Conservation (phyloP, 371 early-diverging fungal genomes). For the Actinomortierella ambigua region DNA sequence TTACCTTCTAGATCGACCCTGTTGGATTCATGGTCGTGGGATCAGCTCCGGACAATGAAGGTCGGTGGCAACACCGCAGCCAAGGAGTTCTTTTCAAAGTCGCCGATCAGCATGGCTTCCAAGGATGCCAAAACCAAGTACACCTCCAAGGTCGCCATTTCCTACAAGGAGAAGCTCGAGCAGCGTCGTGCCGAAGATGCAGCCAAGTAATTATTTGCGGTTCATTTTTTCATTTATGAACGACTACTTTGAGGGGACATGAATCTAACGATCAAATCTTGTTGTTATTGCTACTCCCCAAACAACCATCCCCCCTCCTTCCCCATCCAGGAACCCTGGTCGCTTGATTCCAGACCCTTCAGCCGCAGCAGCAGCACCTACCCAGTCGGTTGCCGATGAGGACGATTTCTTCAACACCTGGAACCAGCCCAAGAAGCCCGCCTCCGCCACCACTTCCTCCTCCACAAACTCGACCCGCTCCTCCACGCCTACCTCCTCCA, state of each 20-base stretch:
- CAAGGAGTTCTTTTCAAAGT: slow-evolving; percentile 78
- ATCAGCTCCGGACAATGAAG: slow-evolving; percentile 94
- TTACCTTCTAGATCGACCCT: slow-evolving; percentile 71
- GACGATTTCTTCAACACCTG: slow-evolving; percentile 50
- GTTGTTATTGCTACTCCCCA: not conserved
- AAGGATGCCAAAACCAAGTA: slow-evolving; percentile 89
- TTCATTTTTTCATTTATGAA: not conserved
- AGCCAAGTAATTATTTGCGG: slow-evolving; percentile 48
- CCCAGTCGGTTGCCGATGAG: slow-evolving; percentile 11
- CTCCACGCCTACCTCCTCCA: slow-evolving; percentile 41
- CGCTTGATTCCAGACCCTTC: slow-evolving; percentile 29
- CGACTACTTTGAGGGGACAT: not conserved
- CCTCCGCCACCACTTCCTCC: slow-evolving; percentile 21
- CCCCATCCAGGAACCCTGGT: slow-evolving; percentile 28
- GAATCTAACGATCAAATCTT: no score
- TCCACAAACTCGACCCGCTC: slow-evolving; percentile 43
- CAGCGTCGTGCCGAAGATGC: slow-evolving; percentile 82
- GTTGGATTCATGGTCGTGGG: slow-evolving; percentile 93
- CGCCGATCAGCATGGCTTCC: slow-evolving; percentile 28
- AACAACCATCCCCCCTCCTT: not conserved
- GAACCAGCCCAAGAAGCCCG: slow-evolving; percentile 45
- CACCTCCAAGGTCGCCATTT: slow-evolving; percentile 72
- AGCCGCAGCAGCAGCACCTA: slow-evolving; percentile 18
- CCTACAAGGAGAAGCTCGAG: slow-evolving; percentile 84
- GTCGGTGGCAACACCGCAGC: slow-evolving; percentile 85